Percentiles rank a stretch among this genome's conserved stretches.
phyloP scores from a whole-genome alignment of 345 rosid species.

The Reutealis trisperma region DNA sequence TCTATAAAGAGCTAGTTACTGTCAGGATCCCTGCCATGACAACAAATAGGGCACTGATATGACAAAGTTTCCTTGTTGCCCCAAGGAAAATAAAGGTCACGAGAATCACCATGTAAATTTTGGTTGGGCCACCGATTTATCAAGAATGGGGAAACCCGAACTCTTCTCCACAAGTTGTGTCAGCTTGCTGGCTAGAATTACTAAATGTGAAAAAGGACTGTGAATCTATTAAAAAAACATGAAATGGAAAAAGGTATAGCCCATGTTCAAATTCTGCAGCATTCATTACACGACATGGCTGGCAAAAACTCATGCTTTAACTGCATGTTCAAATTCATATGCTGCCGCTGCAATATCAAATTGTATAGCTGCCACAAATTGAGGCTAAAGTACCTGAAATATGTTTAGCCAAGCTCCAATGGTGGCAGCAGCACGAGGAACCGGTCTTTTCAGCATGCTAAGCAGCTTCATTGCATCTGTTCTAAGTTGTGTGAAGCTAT shows the following conservation, averaged over 20 bases:
- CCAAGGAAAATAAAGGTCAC: neutral
- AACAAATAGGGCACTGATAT: neutral
- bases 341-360: neutral
- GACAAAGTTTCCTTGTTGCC: neutral
- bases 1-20: neutral
- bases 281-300: neutral
- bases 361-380: neutral
- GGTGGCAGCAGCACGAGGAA: conserved; percentile 79
- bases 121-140: too few species aligned
- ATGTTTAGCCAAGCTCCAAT: conserved; percentile 95
- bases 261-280: neutral
- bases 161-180: too few species aligned
- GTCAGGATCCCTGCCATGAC: neutral
- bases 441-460: conserved; percentile 69
- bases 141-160: too few species aligned
- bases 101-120: neutral
- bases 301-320: neutral
- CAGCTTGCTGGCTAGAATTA: too few species aligned
- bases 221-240: neutral
- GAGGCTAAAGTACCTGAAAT: conserved; percentile 62
- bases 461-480: conserved; percentile 84
- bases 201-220: too few species aligned
- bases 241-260: neutral
- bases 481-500: conserved; percentile 76
- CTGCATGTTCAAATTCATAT: neutral